Evolutionary conservation across 768 basidiomycete species (phyloP), one percentile per base, ranked within the genome.

Genomic region (Mrakia blollopis): DNA sequence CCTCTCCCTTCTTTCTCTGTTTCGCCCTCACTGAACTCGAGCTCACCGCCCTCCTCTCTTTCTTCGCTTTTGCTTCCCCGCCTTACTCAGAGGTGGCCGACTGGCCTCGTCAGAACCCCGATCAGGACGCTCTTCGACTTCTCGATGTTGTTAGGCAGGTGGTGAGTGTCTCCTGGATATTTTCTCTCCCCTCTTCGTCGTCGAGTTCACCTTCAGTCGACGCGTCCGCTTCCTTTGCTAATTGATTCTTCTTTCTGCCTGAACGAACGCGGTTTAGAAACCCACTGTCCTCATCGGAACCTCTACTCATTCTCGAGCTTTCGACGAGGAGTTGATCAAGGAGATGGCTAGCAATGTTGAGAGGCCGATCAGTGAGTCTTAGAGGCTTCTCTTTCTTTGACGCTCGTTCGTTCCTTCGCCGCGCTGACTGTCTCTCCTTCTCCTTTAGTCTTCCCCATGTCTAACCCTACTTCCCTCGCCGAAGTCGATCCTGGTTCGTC

Each of bases 271-370:
- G 9, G 14, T 16, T 23, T 11, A 57, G 57, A 88, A 88, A 80
- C 92, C 93, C 32, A 96, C 93, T 1, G 88, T 93, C 16, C 82
- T 96, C 65, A 91, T 96, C 79, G 93, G 93, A 41, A 91, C 90
- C 76, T 93, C 91, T 75, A 94, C 93, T 2, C 86, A 88, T 69
- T 86, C 88, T 28, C 90, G 91, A 6, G 91, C 89, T 41, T 96
- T 96, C 84, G 90, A 87, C 6, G 88, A 78, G 69, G 77, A 78
- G 47, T 21, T 78, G 23, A 47, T 84, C 67, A 80, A 80, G 75
- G 85, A 85, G 80, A 85, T 94, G 92, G 86, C 87, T 39, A 88
- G 87, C 79, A 85, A 87, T 70, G 77, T 78, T 35, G 77, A 78
- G 77, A 67, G 77, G 25, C 77, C 77, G 13, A 78, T 78, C 67